Conservation (phyloP, 805 yeast genomes). For the Myxozyma sirexii region DNA sequence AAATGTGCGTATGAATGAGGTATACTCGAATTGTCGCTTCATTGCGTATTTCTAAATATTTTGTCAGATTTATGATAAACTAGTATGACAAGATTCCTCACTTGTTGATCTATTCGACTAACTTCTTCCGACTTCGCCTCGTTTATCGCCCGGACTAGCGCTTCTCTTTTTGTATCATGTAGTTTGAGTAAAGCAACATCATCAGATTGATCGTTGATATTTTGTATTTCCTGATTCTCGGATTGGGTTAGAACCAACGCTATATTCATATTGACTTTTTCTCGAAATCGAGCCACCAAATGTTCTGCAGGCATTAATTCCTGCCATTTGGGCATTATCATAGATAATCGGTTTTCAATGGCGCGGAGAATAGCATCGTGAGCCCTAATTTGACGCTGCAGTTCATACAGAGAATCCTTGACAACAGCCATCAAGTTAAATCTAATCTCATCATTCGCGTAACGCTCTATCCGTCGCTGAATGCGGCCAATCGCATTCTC, state of each 20-base stretch:
- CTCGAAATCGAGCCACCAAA: neutral
- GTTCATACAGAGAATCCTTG: conserved; percentile 4
- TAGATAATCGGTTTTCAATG: neutral
- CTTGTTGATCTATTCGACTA: conserved; percentile 1
- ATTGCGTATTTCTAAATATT: conserved; percentile 6
- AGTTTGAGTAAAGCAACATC: neutral
- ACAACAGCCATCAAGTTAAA: conserved; percentile 30
- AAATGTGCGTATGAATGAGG: conserved; percentile 16
- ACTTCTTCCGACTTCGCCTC: conserved; percentile 1
- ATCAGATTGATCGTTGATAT: neutral
- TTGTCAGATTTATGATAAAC: neutral
- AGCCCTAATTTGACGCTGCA: neutral
- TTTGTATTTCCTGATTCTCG: neutral
- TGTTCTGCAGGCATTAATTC: neutral
- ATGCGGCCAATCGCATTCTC: conserved; percentile 11
- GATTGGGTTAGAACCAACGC: neutral
- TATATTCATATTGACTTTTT: neutral
- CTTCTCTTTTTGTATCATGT: neutral
- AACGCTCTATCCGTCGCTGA: conserved; percentile 11
- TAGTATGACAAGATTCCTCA: neutral
- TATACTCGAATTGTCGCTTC: conserved; percentile 13
- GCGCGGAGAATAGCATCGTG: neutral
- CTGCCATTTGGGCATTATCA: neutral
- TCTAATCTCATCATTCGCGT: conserved; percentile 23
- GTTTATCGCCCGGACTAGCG: neutral